Base-by-base conservation (phyloP, 1,284 basidiomycete species). In the Ganoderma resinaceum region DNA sequence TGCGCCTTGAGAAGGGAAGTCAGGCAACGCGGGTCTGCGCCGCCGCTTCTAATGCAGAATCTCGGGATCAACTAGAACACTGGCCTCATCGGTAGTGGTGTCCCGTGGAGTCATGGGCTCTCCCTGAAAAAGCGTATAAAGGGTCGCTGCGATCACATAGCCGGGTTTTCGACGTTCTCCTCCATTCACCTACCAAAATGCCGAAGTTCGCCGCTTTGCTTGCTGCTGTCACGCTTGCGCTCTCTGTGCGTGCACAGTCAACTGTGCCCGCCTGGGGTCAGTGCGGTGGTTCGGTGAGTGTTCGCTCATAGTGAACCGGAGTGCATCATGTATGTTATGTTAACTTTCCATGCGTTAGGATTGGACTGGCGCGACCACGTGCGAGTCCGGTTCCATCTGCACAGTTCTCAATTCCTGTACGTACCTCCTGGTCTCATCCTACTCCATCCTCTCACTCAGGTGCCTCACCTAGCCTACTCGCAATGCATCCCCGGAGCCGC, bases 331-430 rank as follows among this genome's bases (percentile, higher is more conserved):
- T 1, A 20, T 20, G 4, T 4, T 53, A 26, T 53, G 38, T 33
- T 68, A 31, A 69, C 11, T 20, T 12, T 14, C 5, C 31, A 7
- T 7, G 1, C 35, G 26, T 1, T 65, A 79, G 82, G 80, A 80
- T 11, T 84, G 81, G 81, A 70, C 79, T 16, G 83, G 83, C 7
- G 72, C 77, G 49, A 84, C 82, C 3, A 81, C 81, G 35, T 85
- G 83, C 66, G 82, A 76, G 2, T 66, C 80, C 18, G 82, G 81
- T 6, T 71, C 80, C 11, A 74, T 77, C 7, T 85, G 83, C 68
- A 73, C 73, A 12, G 68, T 43, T 8, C 61, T 72, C 23, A 78
- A 75, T 61, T 65, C 71, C 31, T 76, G 78, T 77, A 64, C 63
- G 74, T 62, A 46, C 61, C 11, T n/a, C 18, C 58, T 20, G 2